Percentiles rank a stretch among this genome's conserved stretches.
phyloP scores from a whole-genome alignment of 495 filamentous ascomycete species.

The Tuber umbilicatum region DNA sequence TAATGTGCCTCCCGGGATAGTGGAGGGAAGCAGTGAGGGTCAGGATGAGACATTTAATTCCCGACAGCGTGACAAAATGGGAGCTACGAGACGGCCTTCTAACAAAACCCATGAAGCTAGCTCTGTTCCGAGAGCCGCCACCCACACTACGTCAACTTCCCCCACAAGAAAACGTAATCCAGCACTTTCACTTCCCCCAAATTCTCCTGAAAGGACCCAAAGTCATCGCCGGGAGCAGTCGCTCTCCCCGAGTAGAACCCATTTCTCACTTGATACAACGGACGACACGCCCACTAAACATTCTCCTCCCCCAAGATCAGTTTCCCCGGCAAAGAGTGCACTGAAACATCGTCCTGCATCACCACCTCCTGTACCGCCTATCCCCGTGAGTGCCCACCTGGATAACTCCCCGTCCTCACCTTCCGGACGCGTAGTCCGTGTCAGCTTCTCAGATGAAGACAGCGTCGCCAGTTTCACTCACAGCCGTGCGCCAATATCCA shows the following conservation, averaged over 20 bases:
- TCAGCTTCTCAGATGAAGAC: constrained; percentile 39
- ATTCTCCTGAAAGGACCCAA: background rate
- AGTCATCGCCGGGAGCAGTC: background rate
- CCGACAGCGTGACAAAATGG: background rate
- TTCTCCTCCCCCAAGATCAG: constrained; percentile 28
- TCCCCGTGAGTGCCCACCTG: background rate
- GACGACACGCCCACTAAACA: constrained; percentile 16
- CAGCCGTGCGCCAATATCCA: constrained; percentile 3
- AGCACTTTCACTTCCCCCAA: background rate
- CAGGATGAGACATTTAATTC: constrained; percentile 16
- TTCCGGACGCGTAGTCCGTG: constrained; percentile 10
- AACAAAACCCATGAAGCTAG: background rate
- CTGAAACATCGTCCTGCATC: constrained; percentile 19
- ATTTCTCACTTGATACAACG: background rate
- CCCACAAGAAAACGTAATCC: background rate
- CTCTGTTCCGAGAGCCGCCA: background rate
- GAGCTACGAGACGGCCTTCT: background rate
- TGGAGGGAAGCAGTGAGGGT: constrained; percentile 13
- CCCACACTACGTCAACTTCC: background rate
- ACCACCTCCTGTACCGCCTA: background rate
- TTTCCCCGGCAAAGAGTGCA: constrained; percentile 29
- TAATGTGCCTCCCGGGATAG: background rate
- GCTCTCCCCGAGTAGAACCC: constrained; percentile 6
- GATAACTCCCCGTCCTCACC: background rate
- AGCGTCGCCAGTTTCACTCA: constrained; percentile 20